Conservation (phyloP, 257 asterid genomes). For the Solanum sejunctum region DNA sequence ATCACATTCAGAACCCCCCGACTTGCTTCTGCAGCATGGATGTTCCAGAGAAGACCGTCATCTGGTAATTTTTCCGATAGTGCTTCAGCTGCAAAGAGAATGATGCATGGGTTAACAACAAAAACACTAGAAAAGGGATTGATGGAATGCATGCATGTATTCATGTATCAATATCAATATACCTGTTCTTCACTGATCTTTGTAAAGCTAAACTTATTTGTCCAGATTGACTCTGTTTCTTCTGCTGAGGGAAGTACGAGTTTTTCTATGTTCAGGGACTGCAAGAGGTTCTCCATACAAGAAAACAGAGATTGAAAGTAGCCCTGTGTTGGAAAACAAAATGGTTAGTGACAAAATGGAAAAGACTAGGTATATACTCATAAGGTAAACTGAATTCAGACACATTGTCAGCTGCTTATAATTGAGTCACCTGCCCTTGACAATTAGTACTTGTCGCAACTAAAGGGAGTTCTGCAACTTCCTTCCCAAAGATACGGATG, state of each 20-base stretch:
- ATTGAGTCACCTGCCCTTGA: constrained; percentile 53
- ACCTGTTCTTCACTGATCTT: constrained; percentile 28
- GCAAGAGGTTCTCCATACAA: constrained; percentile 27
- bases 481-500: constrained; percentile 66
- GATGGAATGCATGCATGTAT: neutral
- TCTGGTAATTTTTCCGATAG: constrained; percentile 35
- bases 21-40: constrained; percentile 47
- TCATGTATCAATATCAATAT: neutral
- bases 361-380: neutral
- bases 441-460: constrained; percentile 55
- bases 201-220: constrained; percentile 27
- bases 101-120: neutral
- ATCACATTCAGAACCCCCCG: constrained; percentile 11
- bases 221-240: constrained; percentile 50
- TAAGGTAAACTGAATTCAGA: neutral
- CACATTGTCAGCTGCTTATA: neutral
- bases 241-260: constrained; percentile 51
- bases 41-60: constrained; percentile 74
- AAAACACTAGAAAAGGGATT: neutral
- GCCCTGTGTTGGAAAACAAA: constrained; percentile 32
- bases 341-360: neutral
- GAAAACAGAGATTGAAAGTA: constrained; percentile 56
- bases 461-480: constrained; percentile 78
- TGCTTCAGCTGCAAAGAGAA: constrained; percentile 34
- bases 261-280: constrained; percentile 22